A percentile compares a stretch with the other conserved stretches of the same genome.
phyloP scores from a whole-genome alignment of 73 alveolate genomes.

The Tetrahymena malaccensis region DNA sequence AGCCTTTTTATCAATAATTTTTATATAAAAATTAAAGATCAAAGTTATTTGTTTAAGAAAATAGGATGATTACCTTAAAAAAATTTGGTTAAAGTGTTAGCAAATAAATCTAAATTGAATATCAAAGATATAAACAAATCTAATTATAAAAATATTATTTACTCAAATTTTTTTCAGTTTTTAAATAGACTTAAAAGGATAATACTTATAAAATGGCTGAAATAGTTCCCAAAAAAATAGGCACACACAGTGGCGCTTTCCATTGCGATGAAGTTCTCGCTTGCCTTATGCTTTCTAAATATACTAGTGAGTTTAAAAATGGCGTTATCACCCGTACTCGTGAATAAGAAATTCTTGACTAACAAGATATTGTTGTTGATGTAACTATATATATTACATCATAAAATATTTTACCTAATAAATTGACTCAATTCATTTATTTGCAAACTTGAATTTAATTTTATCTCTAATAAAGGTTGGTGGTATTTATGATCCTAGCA shows the following conservation, averaged over 20 bases:
- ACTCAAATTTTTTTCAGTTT: neutral
- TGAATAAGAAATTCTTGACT: constrained; percentile 64
- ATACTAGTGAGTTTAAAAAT: constrained; percentile 49
- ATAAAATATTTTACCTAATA: neutral
- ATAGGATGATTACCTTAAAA: neutral
- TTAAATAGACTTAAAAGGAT: neutral
- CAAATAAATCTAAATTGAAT: neutral
- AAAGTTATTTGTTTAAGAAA: neutral
- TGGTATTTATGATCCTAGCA: constrained; percentile 60
- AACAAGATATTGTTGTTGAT: constrained; percentile 73
- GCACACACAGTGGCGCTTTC: constrained; percentile 86
- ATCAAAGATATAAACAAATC: neutral
- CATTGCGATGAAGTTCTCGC: constrained; percentile 91
- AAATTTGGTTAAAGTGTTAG: neutral
- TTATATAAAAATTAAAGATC: neutral
- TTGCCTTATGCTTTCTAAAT: constrained; percentile 55
- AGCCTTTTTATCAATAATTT: neutral
- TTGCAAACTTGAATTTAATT: no score
- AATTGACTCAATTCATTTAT: neutral
- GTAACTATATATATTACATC: constrained; percentile 18
- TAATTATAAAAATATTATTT: neutral
- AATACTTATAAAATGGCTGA: neutral
- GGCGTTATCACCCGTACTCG: constrained; percentile 75
- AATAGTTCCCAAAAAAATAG: constrained; percentile 37
- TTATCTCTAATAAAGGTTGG: constrained; percentile 41